A percentile compares a stretch with the other conserved stretches of the same genome.
phyloP scores from a whole-genome alignment of 164 flowering plant species.

The Nelumbo lutea region DNA sequence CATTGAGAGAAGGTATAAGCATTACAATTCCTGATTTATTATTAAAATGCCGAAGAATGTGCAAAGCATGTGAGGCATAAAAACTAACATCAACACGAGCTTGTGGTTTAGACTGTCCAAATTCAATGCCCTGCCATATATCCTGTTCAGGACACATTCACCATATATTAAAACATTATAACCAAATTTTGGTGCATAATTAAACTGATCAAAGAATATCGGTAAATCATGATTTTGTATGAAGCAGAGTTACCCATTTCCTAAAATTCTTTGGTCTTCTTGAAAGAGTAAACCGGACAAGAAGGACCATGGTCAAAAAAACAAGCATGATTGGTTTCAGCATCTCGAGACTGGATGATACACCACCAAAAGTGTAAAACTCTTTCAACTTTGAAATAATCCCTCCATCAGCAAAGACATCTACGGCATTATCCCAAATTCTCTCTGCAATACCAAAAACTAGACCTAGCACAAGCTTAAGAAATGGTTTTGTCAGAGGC shows the following conservation, averaged over 20 bases:
- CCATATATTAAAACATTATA: background rate
- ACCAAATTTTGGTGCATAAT: background rate
- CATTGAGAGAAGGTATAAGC: constrained; percentile 13
- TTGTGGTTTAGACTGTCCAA: constrained; percentile 89
- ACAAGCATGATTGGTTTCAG: constrained; percentile 58
- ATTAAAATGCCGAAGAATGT: constrained; percentile 3
- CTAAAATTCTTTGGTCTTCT: constrained; percentile 88
- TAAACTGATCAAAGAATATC: constrained; percentile 2
- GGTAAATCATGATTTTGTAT: background rate
- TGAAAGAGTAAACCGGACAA: constrained; percentile 83
- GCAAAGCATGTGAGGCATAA: constrained; percentile 1
- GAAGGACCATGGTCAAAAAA: constrained; percentile 62
- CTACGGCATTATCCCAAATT: constrained; percentile 49
- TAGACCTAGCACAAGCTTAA: constrained; percentile 45
- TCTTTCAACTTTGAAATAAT: constrained; percentile 52
- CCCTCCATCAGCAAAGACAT: constrained; percentile 58
- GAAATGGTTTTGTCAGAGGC: constrained; percentile 65
- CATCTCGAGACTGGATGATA: constrained; percentile 60
- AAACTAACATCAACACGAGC: constrained; percentile 97
- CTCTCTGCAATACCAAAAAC: constrained; percentile 44
- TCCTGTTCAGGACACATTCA: constrained; percentile 44
- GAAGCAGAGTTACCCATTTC: constrained; percentile 60
- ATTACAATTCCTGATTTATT: background rate
- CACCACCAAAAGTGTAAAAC: constrained; percentile 60
- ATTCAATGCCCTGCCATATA: constrained; percentile 92